Conservation (phyloP, 169 alveolate genomes). For the Cystoisospora suis region DNA sequence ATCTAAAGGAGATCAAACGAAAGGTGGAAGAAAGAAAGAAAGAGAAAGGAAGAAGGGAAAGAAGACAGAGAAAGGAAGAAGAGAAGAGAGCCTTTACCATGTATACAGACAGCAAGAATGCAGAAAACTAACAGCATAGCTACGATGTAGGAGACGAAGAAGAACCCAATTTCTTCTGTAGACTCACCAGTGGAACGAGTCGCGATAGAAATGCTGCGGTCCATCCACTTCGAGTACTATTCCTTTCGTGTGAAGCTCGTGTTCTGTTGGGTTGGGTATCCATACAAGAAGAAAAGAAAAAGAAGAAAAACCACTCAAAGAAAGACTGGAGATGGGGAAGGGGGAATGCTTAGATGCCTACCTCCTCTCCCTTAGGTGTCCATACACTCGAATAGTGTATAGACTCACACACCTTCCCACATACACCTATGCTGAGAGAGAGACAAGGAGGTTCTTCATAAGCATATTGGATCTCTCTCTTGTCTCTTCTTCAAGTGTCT, state of each 20-base stretch:
- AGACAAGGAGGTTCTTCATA: too few species aligned
- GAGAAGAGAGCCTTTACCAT: not conserved
- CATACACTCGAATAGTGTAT: too few species aligned
- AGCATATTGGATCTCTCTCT: too few species aligned
- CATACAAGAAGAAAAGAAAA: slow-evolving; percentile 20
- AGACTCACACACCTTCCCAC: too few species aligned
- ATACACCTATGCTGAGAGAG: too few species aligned
- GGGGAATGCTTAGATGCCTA: too few species aligned
- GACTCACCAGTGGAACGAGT: slow-evolving; percentile 62
- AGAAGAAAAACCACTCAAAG: not conserved
- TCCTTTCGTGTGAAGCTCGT: slow-evolving; percentile 38
- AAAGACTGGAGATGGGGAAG: not conserved
- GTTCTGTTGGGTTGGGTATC: slow-evolving; percentile 8
- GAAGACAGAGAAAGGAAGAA: not conserved
- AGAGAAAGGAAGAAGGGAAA: not conserved
- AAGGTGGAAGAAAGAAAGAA: not conserved
- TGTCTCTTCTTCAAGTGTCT: too few species aligned
- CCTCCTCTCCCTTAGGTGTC: too few species aligned
- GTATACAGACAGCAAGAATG: not conserved
- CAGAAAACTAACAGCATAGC: not conserved
- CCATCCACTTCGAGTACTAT: slow-evolving; percentile 63
- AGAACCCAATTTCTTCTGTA: not conserved
- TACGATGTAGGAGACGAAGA: not conserved
- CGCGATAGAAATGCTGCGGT: slow-evolving; percentile 63
- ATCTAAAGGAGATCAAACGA: not conserved